Evolutionary conservation across 768 basidiomycete genomes (phyloP), one percentile per base, ranked within the genome.

Genomic region (Tylopilus sp.): DNA sequence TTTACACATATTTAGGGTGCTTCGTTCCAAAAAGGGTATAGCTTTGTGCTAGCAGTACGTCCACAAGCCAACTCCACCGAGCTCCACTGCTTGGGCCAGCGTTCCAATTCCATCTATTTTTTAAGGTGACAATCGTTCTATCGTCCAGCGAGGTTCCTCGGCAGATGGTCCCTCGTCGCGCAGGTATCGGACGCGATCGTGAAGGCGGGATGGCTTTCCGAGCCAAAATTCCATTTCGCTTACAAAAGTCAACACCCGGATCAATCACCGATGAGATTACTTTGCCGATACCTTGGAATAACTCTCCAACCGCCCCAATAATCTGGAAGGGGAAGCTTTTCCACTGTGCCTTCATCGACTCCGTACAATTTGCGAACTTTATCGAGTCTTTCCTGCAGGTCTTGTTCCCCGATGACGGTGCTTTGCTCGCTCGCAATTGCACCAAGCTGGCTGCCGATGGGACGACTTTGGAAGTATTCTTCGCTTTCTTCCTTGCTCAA

Each of bases 251-350:
- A 63, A 56, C 31, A 20, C 9, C 8, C 13, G 21, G 36, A 22
- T 36, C 35, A 3, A n/a, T 23, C 12, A 22, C 25, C 26, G 25
- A 33, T 36, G 3, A 39, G 21, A 17, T 31, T 13, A 13, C 23
- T 6, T 10, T 18, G 33, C 35, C 18, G n/a, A 39, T 60, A 95
- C 92, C 78, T 79, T 23, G 95, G 95, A n/a, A 98, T 76, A 30
- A 98, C 78, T 59, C 95, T 78, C 88, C 92, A 97, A 4, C 95
- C 95, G 53, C 95, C 95, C 95, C 95, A 98, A 68, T 91, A 91
- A 8, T 90, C 85, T 3, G 95, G 95, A 42, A 86, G 73, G 0
- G 89, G 86, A 12, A 97, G 75, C 25, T 82, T 74, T 12, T 15
- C 55, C 18, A 48, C 56, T 11, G 77, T 73, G 25, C 66, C 66